phyloP scores from a whole-genome alignment of 2,329 filamentous ascomycete species.

The Diaporthe humulicola region DNA sequence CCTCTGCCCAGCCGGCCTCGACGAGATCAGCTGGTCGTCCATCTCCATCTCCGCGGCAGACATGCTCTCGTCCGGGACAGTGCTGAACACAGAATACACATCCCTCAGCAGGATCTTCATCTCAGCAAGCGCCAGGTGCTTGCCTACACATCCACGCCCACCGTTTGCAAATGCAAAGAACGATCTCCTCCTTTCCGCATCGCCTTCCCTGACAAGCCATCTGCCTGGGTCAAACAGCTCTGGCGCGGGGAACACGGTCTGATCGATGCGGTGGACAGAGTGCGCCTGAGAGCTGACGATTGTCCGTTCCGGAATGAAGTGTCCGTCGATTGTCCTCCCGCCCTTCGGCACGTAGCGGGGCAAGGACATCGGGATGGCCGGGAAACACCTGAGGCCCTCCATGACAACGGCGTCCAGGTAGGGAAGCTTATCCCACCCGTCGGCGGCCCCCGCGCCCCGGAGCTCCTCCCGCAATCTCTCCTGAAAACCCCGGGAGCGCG shows the following conservation, averaged over 20 bases:
- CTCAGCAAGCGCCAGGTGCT: conserved; percentile 75
- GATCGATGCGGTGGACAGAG: conserved; percentile 70
- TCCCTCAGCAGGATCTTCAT: conserved; percentile 77
- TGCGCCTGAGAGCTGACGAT: conserved; percentile 73
- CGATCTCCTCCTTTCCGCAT: conserved; percentile 74
- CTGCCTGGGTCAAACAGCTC: conserved; percentile 84
- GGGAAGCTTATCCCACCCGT: conserved; percentile 62
- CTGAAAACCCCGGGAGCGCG: conserved; percentile 65
- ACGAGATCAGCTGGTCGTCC: conserved; percentile 77
- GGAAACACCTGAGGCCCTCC: conserved; percentile 73
- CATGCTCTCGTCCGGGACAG: conserved; percentile 67
- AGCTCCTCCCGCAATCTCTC: conserved; percentile 66
- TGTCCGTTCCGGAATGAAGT: conserved; percentile 64
- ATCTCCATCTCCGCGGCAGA: conserved; percentile 71
- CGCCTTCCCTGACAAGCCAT: conserved; percentile 82
- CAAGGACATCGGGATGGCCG: conserved; percentile 76
- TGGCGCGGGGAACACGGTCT: conserved; percentile 81
- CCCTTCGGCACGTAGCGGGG: conserved; percentile 69
- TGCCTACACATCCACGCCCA: conserved; percentile 75
- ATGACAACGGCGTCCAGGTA: conserved; percentile 75
- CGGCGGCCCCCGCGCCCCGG: conserved; percentile 39
- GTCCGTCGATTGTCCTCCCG: conserved; percentile 68
- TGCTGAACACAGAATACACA: conserved; percentile 71
- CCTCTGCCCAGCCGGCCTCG: conserved; percentile 70
- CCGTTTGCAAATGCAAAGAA: conserved; percentile 78